Evolutionary conservation across 306 rosid genomes (phyloP).

Genomic region (Aeschynomene evenia): DNA sequence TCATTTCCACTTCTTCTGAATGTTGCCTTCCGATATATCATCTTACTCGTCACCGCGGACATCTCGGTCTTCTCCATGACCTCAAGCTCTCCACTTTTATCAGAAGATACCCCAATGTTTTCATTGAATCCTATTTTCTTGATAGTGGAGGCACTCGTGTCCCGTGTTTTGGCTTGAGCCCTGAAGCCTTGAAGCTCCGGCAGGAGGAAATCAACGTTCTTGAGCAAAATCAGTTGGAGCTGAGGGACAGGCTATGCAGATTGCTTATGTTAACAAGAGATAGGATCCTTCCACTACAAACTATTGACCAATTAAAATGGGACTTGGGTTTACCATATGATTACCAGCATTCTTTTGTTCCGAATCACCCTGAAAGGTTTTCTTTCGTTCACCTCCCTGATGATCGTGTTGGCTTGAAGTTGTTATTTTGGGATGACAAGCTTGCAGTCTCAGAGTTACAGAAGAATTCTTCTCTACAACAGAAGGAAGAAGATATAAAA

Average conservation of each 20-base stretch:
- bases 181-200: slow-evolving; percentile 48
- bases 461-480: slow-evolving; percentile 57
- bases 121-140: slow-evolving; percentile 52
- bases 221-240: slow-evolving; percentile 43
- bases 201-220: slow-evolving; percentile 40
- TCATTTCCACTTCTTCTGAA: slow-evolving; percentile 51
- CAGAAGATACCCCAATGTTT: slow-evolving; percentile 74
- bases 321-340: slow-evolving; percentile 87
- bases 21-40: slow-evolving; percentile 61
- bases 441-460: slow-evolving; percentile 71
- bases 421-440: slow-evolving; percentile 60
- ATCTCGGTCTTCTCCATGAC: slow-evolving; percentile 68
- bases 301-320: slow-evolving; percentile 87
- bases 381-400: slow-evolving; percentile 60
- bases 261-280: slow-evolving; percentile 76
- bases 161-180: slow-evolving; percentile 64
- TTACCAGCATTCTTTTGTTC: slow-evolving; percentile 59
- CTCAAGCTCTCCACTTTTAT: slow-evolving; percentile 68
- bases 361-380: slow-evolving; percentile 49
- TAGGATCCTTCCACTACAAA: slow-evolving; percentile 73
- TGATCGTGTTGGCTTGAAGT: slow-evolving; percentile 69
- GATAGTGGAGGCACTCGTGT: slow-evolving; percentile 71
- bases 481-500: slow-evolving; percentile 49
- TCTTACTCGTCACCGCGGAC: slow-evolving; percentile 57
- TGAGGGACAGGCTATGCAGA: slow-evolving; percentile 67